Evolutionary conservation across 305 asterid genomes (phyloP).

Genomic region (Fraxinus latifolia): DNA sequence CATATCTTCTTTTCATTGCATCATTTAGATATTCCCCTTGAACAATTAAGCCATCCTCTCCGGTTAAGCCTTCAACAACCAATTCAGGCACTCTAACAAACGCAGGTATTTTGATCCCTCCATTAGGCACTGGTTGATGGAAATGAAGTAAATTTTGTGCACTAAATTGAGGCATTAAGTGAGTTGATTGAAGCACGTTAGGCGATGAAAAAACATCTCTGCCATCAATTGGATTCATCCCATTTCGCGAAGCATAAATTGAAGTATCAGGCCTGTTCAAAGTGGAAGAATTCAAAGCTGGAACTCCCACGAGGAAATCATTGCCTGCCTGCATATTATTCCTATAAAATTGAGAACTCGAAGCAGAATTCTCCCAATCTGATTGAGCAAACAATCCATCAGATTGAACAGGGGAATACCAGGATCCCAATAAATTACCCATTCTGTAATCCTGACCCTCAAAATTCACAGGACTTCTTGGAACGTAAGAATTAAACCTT

Average conservation of each 20-base stretch:
- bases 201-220: constrained; percentile 33
- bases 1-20: constrained; percentile 32
- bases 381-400: constrained; percentile 33
- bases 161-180: constrained; percentile 23
- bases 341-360: constrained; percentile 33
- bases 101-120: constrained; percentile 32
- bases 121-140: constrained; percentile 29
- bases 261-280: constrained; percentile 33
- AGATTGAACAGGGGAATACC: constrained; percentile 25
- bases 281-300: constrained; percentile 29
- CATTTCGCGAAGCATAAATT: constrained; percentile 27
- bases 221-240: constrained; percentile 31
- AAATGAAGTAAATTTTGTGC: constrained; percentile 31
- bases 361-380: constrained; percentile 25
- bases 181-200: constrained; percentile 33
- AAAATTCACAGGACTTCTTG: constrained; percentile 29
- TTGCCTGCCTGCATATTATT: constrained; percentile 25
- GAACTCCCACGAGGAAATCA: constrained; percentile 37
- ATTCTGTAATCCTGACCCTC: constrained; percentile 32
- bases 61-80: constrained; percentile 29
- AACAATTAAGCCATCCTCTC: constrained; percentile 48
- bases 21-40: constrained; percentile 43
- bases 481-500: constrained; percentile 33
- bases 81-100: constrained; percentile 36
- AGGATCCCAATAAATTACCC: constrained; percentile 35